phyloP scores from a whole-genome alignment of 306 rosid genomes.

The Ormosia emarginata region DNA sequence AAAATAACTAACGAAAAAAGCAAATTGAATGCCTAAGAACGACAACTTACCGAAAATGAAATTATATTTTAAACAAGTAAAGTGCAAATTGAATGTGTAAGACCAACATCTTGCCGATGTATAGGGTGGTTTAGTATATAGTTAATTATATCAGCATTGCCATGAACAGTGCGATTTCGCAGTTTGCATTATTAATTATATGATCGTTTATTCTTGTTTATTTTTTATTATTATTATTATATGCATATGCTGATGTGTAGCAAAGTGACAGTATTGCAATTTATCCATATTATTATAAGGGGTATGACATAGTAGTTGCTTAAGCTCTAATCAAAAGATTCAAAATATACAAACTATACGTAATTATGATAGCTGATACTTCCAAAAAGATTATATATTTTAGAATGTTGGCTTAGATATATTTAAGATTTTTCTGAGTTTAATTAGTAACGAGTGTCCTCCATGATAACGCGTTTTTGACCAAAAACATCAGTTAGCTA shows the following conservation, averaged over 20 bases:
- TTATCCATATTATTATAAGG: neutral
- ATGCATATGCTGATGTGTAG: neutral
- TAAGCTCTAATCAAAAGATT: neutral
- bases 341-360: neutral
- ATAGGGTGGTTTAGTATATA: neutral
- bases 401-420: neutral
- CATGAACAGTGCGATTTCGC: neutral
- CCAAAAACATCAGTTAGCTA: neutral
- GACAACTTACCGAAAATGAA: conserved; percentile 13
- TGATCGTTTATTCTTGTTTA: neutral
- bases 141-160: neutral
- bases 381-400: neutral
- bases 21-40: neutral
- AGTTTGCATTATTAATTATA: neutral
- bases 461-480: conserved; percentile 40
- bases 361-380: conserved; percentile 18
- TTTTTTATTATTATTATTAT: neutral
- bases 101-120: conserved; percentile 22
- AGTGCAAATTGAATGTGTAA: neutral
- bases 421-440: neutral
- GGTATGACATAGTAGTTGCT: neutral
- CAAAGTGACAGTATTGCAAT: neutral
- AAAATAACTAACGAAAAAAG: neutral
- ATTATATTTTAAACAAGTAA: neutral
- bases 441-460: conserved; percentile 25